A percentile compares a stretch with the other conserved stretches of the same genome.
Evolutionary conservation across 805 yeast genomes (phyloP).

Genomic region (Cyberlindnera subsufficiens): DNA sequence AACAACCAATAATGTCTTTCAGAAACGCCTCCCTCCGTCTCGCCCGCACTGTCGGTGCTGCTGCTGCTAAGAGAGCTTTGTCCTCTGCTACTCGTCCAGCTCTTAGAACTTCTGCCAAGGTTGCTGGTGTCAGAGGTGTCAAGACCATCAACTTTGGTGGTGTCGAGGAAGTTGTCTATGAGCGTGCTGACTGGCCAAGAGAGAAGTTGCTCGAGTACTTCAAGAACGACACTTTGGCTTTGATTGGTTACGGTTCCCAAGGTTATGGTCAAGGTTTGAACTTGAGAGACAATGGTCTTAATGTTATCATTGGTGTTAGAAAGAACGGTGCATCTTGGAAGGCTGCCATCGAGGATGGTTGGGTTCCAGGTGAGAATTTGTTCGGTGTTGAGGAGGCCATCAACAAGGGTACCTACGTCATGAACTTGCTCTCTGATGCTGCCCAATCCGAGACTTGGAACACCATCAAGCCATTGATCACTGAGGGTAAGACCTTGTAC

Average conservation of each 20-base stretch:
- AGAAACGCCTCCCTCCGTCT: conserved; percentile 45
- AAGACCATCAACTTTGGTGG: conserved; percentile 97
- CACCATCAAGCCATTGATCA: conserved; percentile 79
- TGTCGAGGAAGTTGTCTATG: conserved; percentile 91
- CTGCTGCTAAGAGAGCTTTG: conserved; percentile 55
- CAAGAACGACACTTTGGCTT: conserved; percentile 96
- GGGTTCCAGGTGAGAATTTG: conserved; percentile 99
- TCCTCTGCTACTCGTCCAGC: conserved; percentile 55
- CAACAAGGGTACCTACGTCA: conserved; percentile 83
- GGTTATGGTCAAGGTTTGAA: conserved; percentile 99
- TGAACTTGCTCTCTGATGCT: conserved; percentile 98
- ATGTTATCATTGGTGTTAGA: conserved; percentile 97
- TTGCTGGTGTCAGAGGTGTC: conserved; percentile 77
- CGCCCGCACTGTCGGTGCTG: conserved; percentile 39
- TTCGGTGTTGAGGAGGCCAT: conserved; percentile 95
- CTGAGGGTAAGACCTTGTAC: conserved; percentile 96
- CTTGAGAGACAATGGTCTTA: conserved; percentile 98
- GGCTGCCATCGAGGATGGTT: conserved; percentile 98
- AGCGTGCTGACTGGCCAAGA: conserved; percentile 99
- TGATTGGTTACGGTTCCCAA: conserved; percentile 99
- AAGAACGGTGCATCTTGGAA: conserved; percentile 99
- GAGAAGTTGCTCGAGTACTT: conserved; percentile 94
- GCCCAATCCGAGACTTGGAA: conserved; percentile 99
- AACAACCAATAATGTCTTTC: conserved; percentile 25
- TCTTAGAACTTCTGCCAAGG: conserved; percentile 43